Conservation (phyloP, 805 yeast species). For the Jamesozyma lodderae region DNA sequence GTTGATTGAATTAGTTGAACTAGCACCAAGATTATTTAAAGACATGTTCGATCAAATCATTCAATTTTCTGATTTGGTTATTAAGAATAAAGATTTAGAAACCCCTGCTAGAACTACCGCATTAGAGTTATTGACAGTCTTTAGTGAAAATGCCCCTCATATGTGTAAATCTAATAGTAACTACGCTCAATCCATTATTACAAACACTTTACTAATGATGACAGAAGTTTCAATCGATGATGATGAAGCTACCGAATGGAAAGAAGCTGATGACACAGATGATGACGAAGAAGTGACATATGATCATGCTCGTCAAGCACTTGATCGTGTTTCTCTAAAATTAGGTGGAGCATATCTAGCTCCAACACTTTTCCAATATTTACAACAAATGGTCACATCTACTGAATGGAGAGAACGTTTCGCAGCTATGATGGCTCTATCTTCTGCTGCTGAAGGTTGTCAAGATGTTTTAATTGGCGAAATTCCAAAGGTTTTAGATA, state of each 20-base stretch:
- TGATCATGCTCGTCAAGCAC: conserved; percentile 88
- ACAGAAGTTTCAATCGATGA: conserved; percentile 87
- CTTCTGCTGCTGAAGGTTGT: conserved; percentile 97
- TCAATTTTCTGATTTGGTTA: conserved; percentile 75
- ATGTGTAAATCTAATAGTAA: conserved; percentile 80
- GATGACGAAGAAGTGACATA: conserved; percentile 82
- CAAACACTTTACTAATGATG: conserved; percentile 70
- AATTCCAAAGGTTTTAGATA: conserved; percentile 69
- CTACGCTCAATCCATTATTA: conserved; percentile 64
- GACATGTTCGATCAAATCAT: conserved; percentile 86
- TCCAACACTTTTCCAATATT: conserved; percentile 73
- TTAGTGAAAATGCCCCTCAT: conserved; percentile 85
- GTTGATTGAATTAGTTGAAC: conserved; percentile 78
- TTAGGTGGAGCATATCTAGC: conserved; percentile 79
- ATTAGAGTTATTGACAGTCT: conserved; percentile 79
- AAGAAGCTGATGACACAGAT: conserved; percentile 64
- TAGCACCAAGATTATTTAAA: conserved; percentile 90
- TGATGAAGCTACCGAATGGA: conserved; percentile 85
- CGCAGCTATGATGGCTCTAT: conserved; percentile 93
- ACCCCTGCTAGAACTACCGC: conserved; percentile 76
- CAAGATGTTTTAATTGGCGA: conserved; percentile 77
- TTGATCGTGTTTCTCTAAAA: conserved; percentile 80
- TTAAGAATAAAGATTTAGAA: conserved; percentile 74
- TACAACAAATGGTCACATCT: conserved; percentile 76
- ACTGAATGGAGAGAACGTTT: conserved; percentile 88